phyloP scores from a whole-genome alignment of 306 rosid species.

The Ormosia emarginata region DNA sequence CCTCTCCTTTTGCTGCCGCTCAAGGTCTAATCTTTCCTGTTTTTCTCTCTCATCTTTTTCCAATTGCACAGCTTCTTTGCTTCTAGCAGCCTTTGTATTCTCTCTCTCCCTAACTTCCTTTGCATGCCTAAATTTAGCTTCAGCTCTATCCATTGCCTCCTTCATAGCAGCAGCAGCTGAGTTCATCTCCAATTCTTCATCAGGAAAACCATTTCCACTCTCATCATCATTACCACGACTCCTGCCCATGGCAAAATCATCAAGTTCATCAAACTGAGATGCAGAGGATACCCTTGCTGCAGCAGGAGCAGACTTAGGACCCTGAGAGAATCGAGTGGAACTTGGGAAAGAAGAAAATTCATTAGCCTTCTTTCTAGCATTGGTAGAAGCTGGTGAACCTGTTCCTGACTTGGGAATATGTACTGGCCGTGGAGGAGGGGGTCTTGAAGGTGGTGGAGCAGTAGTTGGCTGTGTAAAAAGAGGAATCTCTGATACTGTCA shows the following conservation, averaged over 20 bases:
- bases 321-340: slow-evolving; percentile 51
- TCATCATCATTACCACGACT: slow-evolving; percentile 53
- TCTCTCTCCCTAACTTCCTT: slow-evolving; percentile 92
- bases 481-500: slow-evolving; percentile 91
- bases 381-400: slow-evolving; percentile 41
- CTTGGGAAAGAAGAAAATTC: slow-evolving; percentile 58
- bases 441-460: slow-evolving; percentile 99
- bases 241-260: slow-evolving; percentile 68
- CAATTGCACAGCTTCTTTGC: slow-evolving; percentile 57
- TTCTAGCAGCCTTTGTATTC: slow-evolving; percentile 63
- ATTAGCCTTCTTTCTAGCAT: slow-evolving; percentile 56
- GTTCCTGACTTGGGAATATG: slow-evolving; percentile 54
- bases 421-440: slow-evolving; percentile 95
- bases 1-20: slow-evolving; percentile 61
- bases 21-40: slow-evolving; percentile 63
- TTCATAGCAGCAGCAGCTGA: slow-evolving; percentile 98
- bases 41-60: slow-evolving; percentile 74
- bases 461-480: slow-evolving; percentile 86
- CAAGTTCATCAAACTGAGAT: slow-evolving; percentile 69
- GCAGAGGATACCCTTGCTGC: slow-evolving; percentile 39
- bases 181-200: slow-evolving; percentile 83
- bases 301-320: slow-evolving; percentile 53
- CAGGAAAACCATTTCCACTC: slow-evolving; percentile 51
- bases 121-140: slow-evolving; percentile 91
- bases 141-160: slow-evolving; percentile 97